These are phyloP conservation scores for Collybiopsis confluens DNA, from an alignment of 768 basidiomycete genomes.

Conservation along the genomic window DNA sequence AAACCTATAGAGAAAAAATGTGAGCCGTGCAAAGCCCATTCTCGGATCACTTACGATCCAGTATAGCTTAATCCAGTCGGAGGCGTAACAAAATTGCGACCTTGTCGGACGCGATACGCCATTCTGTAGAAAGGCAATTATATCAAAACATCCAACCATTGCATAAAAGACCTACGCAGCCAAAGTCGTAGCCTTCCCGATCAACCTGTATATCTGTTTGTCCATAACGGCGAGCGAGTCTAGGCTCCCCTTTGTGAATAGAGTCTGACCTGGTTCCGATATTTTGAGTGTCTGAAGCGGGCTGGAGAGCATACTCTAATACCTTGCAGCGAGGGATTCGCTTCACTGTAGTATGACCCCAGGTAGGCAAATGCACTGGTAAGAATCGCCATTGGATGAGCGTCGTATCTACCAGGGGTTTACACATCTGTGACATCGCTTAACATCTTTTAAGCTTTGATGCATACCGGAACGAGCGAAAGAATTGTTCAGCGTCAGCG, in stretches of 20 bases:
- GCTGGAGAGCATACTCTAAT: conserved; percentile 10
- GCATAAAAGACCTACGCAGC: conserved; percentile 58
- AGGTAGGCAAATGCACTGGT: conserved; percentile 85
- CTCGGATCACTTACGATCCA: conserved; percentile 75
- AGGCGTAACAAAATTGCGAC: conserved; percentile 81
- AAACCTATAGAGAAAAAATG: conserved; percentile 44
- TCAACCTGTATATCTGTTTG: conserved; percentile 85
- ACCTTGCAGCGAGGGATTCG: conserved; percentile 87
- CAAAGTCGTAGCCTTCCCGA: conserved; percentile 85
- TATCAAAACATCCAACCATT: background rate
- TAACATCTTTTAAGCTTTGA: background rate
- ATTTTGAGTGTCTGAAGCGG: background rate
- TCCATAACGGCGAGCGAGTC: conserved; percentile 78
- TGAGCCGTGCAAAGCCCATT: too few species aligned
- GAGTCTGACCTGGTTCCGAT: conserved; percentile 56
- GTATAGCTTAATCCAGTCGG: conserved; percentile 81
- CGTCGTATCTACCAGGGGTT: conserved; percentile 62
- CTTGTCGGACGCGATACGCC: conserved; percentile 92
- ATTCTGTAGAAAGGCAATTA: conserved; percentile 41
- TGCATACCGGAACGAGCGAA: conserved; percentile 58
- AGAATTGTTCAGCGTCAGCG: conserved; percentile 65
- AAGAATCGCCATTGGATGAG: conserved; percentile 89
- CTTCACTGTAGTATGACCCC: conserved; percentile 83
- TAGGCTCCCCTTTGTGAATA: conserved; percentile 66
- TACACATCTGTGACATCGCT: background rate